These are phyloP conservation scores for Thraustochytrium sp. DNA, from an alignment of 352 stramenopile species.

Conservation along the genomic window DNA sequence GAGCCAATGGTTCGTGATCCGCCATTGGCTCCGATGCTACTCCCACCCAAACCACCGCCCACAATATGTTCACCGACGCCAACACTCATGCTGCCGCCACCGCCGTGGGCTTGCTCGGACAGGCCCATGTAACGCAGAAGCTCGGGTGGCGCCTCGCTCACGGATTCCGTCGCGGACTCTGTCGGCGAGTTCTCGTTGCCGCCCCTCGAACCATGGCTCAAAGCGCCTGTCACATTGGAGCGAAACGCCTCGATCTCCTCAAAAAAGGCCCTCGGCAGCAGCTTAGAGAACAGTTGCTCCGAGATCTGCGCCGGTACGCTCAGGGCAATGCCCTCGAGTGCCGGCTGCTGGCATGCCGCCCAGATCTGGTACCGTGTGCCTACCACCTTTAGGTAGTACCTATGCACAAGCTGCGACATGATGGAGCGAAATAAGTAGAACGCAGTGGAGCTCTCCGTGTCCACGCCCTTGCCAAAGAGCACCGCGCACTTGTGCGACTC, in stretches of 20 bases:
- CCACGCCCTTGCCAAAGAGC: background rate
- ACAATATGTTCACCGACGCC: no score
- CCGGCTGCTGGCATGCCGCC: background rate
- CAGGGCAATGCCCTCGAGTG: background rate
- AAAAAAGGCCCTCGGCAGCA: conserved; percentile 9
- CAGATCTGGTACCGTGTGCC: background rate
- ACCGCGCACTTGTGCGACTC: background rate
- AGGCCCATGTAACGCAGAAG: background rate
- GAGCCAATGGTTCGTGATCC: no score
- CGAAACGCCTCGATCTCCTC: background rate
- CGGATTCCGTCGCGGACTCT: no score
- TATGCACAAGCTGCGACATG: conserved; percentile 6
- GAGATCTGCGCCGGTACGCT: background rate
- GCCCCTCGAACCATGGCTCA: no score
- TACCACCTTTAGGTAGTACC: conserved; percentile 33
- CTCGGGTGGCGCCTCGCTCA: background rate
- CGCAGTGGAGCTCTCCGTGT: conserved; percentile 30
- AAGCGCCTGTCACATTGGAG: background rate
- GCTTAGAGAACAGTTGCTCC: background rate
- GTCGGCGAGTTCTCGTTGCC: no score
- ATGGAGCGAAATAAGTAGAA: conserved; percentile 39
- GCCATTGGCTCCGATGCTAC: no score
- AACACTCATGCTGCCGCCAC: no score
- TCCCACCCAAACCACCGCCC: no score
- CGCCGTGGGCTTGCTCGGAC: no score